A percentile compares a stretch with the other conserved stretches of the same genome.
These are phyloP conservation scores for Phaeomoniella chlamydospora DNA, from an alignment of 2,329 filamentous ascomycete genomes.

Conservation along the genomic window DNA sequence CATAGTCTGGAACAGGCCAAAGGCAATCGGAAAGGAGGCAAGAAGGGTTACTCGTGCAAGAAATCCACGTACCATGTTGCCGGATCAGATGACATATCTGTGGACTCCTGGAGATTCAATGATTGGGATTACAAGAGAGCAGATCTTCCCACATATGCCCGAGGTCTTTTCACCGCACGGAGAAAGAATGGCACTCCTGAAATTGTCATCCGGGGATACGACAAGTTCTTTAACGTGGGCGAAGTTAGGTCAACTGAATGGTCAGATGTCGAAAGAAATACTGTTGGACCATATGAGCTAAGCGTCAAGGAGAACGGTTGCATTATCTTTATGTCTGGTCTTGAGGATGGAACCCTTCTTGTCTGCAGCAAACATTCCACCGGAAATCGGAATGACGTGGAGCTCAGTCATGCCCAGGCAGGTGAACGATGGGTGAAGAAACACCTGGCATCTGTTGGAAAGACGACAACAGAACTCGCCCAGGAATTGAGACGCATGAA, in stretches of 20 bases:
- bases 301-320: conserved; percentile 99
- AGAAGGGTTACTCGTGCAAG: conserved; percentile 55
- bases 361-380: conserved; percentile 99
- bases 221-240: conserved; percentile 95
- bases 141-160: conserved; percentile 78
- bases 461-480: conserved; percentile 65
- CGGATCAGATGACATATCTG: conserved; percentile 49
- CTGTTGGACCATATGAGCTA: conserved; percentile 79
- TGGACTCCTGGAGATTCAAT: conserved; percentile 85
- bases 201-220: conserved; percentile 81
- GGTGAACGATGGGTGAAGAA: conserved; percentile 71
- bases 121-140: conserved; percentile 92
- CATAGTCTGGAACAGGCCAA: conserved; percentile 43
- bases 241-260: conserved; percentile 75
- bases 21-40: conserved; percentile 36
- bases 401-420: conserved; percentile 67
- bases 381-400: conserved; percentile 55
- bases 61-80: conserved; percentile 63
- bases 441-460: conserved; percentile 65
- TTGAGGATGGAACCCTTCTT: conserved; percentile 76
- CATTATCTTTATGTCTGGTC: conserved; percentile 89
- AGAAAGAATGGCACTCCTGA: conserved; percentile 51
- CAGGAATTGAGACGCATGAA: conserved; percentile 64
- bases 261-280: conserved; percentile 60
- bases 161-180: conserved; percentile 80